Percentiles rank a stretch among this genome's conserved stretches.
These are phyloP conservation scores for Crithidia brevicula DNA, from an alignment of 208 protist genomes.

Conservation along the genomic window DNA sequence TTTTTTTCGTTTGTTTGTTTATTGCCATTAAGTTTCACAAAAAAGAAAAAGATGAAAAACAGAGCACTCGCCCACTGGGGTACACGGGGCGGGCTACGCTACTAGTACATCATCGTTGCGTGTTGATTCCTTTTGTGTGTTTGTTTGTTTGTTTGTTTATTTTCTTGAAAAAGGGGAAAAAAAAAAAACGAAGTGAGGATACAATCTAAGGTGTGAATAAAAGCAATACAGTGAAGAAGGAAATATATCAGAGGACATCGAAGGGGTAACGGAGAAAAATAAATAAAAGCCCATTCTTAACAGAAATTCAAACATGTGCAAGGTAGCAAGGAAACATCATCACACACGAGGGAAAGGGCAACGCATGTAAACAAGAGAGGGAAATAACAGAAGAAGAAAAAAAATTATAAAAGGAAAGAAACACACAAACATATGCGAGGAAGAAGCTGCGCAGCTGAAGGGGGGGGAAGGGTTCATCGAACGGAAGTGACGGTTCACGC, in stretches of 20 bases:
- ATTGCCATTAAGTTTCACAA: background rate
- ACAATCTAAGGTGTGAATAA: background rate
- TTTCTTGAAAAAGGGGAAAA: background rate
- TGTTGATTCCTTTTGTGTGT: background rate
- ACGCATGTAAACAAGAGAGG: background rate
- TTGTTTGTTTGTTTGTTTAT: background rate
- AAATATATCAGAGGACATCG: constrained; percentile 8
- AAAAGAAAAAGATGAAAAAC: background rate
- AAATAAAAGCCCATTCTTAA: background rate
- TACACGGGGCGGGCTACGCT: background rate
- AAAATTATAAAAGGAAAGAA: constrained; percentile 15
- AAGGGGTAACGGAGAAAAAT: constrained; percentile 7
- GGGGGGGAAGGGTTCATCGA: background rate
- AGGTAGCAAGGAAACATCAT: background rate
- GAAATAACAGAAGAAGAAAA: background rate
- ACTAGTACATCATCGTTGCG: background rate
- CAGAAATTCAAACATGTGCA: background rate
- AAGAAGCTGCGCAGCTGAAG: background rate
- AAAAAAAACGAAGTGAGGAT: background rate
- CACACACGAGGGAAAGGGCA: background rate
- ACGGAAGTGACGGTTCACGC: too few relatives aligned
- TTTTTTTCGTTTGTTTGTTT: constrained; percentile 4
- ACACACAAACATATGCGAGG: background rate
- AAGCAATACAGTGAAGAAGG: constrained; percentile 1
- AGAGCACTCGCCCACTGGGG: background rate